These are phyloP conservation scores for Claviceps pazoutovae DNA, from an alignment of 2,329 filamentous ascomycete genomes.

Conservation along the genomic window DNA sequence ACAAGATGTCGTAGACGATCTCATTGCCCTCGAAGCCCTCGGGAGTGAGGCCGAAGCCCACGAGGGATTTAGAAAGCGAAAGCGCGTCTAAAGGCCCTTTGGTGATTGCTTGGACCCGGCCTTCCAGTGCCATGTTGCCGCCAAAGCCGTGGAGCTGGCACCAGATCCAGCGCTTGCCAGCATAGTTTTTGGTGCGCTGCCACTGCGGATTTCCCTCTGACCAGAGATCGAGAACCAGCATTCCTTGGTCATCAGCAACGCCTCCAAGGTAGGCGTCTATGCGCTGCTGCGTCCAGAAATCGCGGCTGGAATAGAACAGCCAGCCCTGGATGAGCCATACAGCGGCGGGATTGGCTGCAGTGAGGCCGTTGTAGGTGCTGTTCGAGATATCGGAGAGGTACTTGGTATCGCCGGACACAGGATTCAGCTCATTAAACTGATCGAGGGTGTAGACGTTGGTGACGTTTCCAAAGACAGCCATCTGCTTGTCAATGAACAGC, in stretches of 20 bases:
- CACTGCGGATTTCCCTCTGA: conserved; percentile 36
- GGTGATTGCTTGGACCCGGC: conserved; percentile 34
- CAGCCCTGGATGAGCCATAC: conserved; percentile 40
- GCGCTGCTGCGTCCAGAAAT: conserved; percentile 30
- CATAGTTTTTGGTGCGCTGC: conserved; percentile 34
- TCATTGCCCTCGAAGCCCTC: conserved; percentile 40
- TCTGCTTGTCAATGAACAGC: conserved; percentile 32
- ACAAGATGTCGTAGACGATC: conserved; percentile 34
- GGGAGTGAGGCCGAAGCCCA: conserved; percentile 34
- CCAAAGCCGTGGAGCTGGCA: conserved; percentile 37
- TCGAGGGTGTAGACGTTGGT: conserved; percentile 35
- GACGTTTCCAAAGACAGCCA: conserved; percentile 31
- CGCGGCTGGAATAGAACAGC: conserved; percentile 30
- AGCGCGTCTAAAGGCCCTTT: conserved; percentile 30
- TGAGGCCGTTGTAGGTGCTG: conserved; percentile 32
- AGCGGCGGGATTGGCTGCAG: conserved; percentile 31
- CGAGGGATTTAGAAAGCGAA: conserved; percentile 23
- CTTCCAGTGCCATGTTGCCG: conserved; percentile 34
- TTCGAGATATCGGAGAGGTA: conserved; percentile 20
- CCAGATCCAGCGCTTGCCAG: conserved; percentile 40
- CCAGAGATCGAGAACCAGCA: conserved; percentile 37
- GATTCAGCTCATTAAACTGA: conserved; percentile 38
- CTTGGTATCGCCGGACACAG: conserved; percentile 27
- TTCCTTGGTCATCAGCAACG: conserved; percentile 26
- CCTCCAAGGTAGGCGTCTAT: conserved; percentile 35